Conservation (phyloP, 1,284 basidiomycete genomes). For the Leccinum pallidistipes region DNA sequence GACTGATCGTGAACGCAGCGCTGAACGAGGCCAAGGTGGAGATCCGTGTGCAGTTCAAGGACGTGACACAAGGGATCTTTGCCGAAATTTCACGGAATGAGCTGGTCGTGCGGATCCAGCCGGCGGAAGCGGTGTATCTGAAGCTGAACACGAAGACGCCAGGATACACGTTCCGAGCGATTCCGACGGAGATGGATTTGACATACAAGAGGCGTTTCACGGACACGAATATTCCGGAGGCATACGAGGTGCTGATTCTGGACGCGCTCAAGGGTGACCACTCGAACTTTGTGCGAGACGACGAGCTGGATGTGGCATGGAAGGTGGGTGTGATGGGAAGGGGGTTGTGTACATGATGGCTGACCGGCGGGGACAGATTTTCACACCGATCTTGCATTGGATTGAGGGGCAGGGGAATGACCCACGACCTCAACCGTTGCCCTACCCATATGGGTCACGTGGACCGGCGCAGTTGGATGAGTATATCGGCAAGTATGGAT, state of each 20-base stretch:
- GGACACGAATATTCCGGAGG: slow-evolving; percentile 88
- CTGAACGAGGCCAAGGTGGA: slow-evolving; percentile 97
- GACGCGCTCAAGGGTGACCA: slow-evolving; percentile 89
- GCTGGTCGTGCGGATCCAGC: slow-evolving; percentile 94
- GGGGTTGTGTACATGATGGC: slow-evolving; percentile 8
- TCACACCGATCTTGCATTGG: slow-evolving; percentile 94
- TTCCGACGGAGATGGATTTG: slow-evolving; percentile 95
- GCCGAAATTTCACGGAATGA: slow-evolving; percentile 93
- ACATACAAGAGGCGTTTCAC: slow-evolving; percentile 94
- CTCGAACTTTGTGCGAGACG: slow-evolving; percentile 92
- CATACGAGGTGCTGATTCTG: slow-evolving; percentile 90
- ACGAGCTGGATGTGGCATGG: slow-evolving; percentile 95
- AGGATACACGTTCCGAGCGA: slow-evolving; percentile 83
- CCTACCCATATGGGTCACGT: slow-evolving; percentile 90
- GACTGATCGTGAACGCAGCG: slow-evolving; percentile 47
- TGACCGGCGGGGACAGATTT: slow-evolving; percentile 59
- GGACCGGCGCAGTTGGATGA: slow-evolving; percentile 84
- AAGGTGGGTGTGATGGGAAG: slow-evolving; percentile 56
- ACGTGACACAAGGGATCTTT: slow-evolving; percentile 94
- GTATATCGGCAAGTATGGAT: slow-evolving; percentile 80
- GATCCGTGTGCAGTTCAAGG: slow-evolving; percentile 95
- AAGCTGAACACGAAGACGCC: slow-evolving; percentile 95
- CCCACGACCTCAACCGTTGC: slow-evolving; percentile 39
- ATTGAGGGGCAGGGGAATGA: slow-evolving; percentile 65
- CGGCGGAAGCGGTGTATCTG: slow-evolving; percentile 91